Base-by-base conservation (phyloP, 805 yeast genomes). In the Saccharomycopsis olivae region DNA sequence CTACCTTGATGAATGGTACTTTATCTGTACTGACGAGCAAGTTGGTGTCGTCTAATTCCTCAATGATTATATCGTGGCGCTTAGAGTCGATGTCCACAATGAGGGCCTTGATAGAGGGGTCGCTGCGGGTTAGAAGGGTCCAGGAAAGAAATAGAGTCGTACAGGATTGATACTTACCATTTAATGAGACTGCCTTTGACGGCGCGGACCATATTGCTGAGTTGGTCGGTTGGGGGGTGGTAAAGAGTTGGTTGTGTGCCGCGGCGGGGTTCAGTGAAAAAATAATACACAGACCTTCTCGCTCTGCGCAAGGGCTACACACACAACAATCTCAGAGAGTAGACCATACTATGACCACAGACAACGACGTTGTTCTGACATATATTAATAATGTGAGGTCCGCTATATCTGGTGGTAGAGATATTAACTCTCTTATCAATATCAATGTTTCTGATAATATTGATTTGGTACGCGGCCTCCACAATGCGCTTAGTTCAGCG, bases 21-120 rank as follows among this genome's bases (percentile, higher is more conserved):
- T 78, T 82, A 29, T 73, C 71, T 24, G 79, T 80, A 49, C 84
- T 89, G 21, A 89, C 80, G 46, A 92, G 64, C 15, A 89, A 59
- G 58, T 92, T 97, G 1, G 92, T 84, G 34, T 88, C 96, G 55
- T 92, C 97, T 31, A 89, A 67, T 51, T 92, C 97, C 58, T 80
- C 76, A n/a, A 57, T 59, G 4, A 76, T 72, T 25, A 92, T 78
- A 49, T 87, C 94, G 43, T 84, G 80, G 28, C 68, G 61, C 20
- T 75, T 73, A 0, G 85, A 63, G 57, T 92, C 97, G 32, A 89
- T 81, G 55, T 78, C 81, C 17, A 89, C 61, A 2, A 89, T 84
- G 36, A 89, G 65, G 0, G 97, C 95, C 47, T 77, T 71, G 47
- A 89, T 87, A 1, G 96, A 85, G 1, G 98, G 97, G 56, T 89